phyloP scores from a whole-genome alignment of 1,139 yeast species.

The Saccharomyces uvarum region DNA sequence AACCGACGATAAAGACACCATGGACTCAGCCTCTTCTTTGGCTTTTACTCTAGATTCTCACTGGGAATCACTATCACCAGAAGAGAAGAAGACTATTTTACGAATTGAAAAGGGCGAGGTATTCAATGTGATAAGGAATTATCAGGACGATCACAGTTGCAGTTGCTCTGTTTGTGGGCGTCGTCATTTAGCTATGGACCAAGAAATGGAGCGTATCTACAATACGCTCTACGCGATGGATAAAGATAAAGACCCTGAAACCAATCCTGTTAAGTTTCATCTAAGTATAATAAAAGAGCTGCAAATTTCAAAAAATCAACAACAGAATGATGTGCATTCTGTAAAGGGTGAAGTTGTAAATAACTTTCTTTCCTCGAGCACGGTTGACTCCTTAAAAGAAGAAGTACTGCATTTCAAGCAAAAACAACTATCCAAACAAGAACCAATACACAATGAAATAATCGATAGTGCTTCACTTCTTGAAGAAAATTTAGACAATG shows the following conservation, averaged over 20 bases:
- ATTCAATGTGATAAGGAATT: slow-evolving; percentile 53
- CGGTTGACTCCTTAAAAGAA: slow-evolving; percentile 25
- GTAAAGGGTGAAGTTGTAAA: slow-evolving; percentile 15
- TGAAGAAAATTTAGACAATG: slow-evolving; percentile 1
- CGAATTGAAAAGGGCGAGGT: slow-evolving; percentile 66
- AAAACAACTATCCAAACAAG: slow-evolving; percentile 17
- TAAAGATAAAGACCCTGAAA: slow-evolving; percentile 27
- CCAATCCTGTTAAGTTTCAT: slow-evolving; percentile 31
- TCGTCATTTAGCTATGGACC: slow-evolving; percentile 63
- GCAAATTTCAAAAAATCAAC: slow-evolving; percentile 20
- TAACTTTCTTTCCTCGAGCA: slow-evolving; percentile 22
- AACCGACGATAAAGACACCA: slow-evolving; percentile 47
- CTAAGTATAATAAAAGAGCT: slow-evolving; percentile 30
- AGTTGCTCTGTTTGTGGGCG: slow-evolving; percentile 78
- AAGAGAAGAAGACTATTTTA: slow-evolving; percentile 55
- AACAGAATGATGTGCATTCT: slow-evolving; percentile 10
- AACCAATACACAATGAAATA: slow-evolving; percentile 8
- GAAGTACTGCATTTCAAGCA: slow-evolving; percentile 31
- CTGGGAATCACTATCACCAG: slow-evolving; percentile 62
- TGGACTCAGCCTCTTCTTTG: slow-evolving; percentile 10
- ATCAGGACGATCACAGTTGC: slow-evolving; percentile 48
- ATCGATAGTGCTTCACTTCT: neutral
- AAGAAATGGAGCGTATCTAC: slow-evolving; percentile 71
- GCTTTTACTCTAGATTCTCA: slow-evolving; percentile 32
- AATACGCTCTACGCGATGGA: slow-evolving; percentile 38